Evolutionary conservation across 108 stramenopile species (phyloP), one percentile per base, ranked within the genome.

Genomic region (Cyclotella sp.): DNA sequence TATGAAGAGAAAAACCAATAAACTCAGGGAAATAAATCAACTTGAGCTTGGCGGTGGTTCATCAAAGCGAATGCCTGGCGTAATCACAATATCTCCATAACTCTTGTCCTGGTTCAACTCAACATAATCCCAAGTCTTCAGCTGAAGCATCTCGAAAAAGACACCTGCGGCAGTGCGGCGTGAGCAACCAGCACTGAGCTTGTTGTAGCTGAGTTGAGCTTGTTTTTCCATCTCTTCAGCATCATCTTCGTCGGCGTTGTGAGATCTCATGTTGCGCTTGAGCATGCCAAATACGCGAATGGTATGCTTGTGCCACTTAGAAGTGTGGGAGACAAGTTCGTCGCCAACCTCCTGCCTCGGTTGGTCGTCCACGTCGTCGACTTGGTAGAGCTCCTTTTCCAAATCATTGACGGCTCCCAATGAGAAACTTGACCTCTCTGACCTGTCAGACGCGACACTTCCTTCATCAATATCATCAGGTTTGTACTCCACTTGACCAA

Each of bases 111-210:
- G 99, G 18, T 89, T 84, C 64, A 98, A 69, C 63, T 97, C 94
- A 49, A 99, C 88, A 73, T 89, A 97, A 86, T 98, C 97, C 98
- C 98, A 98, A 13, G 98, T 98, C 85, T 99, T 98, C 74, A 98
- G 91, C 79, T 95, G 95, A 49, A 98, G 82, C 70, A 97, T 82
- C 65, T 98, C 96, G 45, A 97, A 95, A 71, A 98, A 98, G 65
- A 90, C 92, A 45, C 85, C 81, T 0, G 93, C 88, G 11, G 95
- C 97, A 60, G 87, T 95, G 53, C 90, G 90, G 47, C 95, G 90
- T 49, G 86, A 85, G 42, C 83, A 82, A 47, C 88, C 89, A 18
- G 72, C 60, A 59, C 83, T 85, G 46, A 98, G 73, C 40, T 84
- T 73, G 52, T 85, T 72, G 81, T 90, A 95, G 62, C 82, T 80